Percentiles rank a stretch among this genome's conserved stretches.
Conservation (phyloP, 164 flowering plant genomes). For the Liquidambar formosana region DNA sequence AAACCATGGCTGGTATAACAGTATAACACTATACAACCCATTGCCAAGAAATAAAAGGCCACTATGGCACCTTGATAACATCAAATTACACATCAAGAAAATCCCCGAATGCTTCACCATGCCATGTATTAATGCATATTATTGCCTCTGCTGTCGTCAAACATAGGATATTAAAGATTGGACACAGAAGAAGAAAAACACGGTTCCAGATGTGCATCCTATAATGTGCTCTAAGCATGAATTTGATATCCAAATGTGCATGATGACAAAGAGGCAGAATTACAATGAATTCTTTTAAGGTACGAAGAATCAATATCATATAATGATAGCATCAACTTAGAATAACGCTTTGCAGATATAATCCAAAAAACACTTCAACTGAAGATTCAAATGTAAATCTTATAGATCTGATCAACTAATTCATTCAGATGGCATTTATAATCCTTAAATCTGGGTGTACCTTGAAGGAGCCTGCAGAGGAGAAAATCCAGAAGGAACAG, state of each 20-base stretch:
- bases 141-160: too few relatives aligned
- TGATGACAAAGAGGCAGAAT: neutral
- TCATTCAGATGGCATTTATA: neutral
- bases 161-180: too few relatives aligned
- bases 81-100: too few relatives aligned
- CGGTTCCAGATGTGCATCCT: too few relatives aligned
- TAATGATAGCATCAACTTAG: neutral
- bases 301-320: neutral
- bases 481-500: conserved; percentile 39
- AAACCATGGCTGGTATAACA: too few relatives aligned
- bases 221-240: neutral
- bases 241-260: neutral
- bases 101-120: too few relatives aligned
- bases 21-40: too few relatives aligned
- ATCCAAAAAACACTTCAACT: neutral
- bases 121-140: too few relatives aligned
- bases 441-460: conserved; percentile 27
- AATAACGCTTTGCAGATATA: neutral
- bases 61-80: too few relatives aligned
- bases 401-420: neutral
- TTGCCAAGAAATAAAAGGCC: too few relatives aligned
- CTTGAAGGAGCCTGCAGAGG: conserved; percentile 41
- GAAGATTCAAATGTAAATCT: too few relatives aligned
- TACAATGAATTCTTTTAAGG: neutral
- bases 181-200: too few relatives aligned